Evolutionary conservation across 2,329 filamentous ascomycete genomes (phyloP).

Genomic region (Sarocladiaceae sp.): DNA sequence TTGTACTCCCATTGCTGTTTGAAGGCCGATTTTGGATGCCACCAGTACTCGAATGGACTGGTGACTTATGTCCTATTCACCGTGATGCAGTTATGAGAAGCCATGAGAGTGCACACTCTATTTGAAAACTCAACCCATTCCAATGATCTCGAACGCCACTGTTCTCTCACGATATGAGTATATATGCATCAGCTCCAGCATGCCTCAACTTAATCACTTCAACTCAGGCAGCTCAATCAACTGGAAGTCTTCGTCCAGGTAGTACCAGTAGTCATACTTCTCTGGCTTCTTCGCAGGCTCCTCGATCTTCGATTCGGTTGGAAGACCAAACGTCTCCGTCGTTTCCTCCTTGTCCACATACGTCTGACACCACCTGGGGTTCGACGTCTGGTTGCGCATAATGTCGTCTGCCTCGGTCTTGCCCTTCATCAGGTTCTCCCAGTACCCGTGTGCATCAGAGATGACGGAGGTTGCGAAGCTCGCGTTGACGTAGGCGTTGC

Average conservation of each 20-base stretch:
- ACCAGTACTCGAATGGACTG: too few species aligned
- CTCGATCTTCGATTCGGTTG: slow-evolving; percentile 21
- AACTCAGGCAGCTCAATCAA: slow-evolving; percentile 20
- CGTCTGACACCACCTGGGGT: slow-evolving; percentile 22
- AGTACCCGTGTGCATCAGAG: slow-evolving; percentile 30
- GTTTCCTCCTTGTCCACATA: slow-evolving; percentile 26
- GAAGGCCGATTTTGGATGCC: too few species aligned
- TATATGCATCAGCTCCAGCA: too few species aligned
- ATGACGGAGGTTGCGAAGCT: slow-evolving; percentile 24
- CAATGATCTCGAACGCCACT: too few species aligned
- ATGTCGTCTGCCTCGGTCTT: slow-evolving; percentile 31
- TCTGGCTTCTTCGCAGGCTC: slow-evolving; percentile 23
- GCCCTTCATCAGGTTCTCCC: slow-evolving; percentile 32
- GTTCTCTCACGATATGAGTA: too few species aligned
- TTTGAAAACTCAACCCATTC: too few species aligned
- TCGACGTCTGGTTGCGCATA: slow-evolving; percentile 31
- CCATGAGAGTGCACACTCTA: too few species aligned
- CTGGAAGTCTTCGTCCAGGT: slow-evolving; percentile 26
- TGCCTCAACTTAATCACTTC: too few species aligned
- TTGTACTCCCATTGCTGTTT: too few species aligned
- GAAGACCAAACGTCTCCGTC: slow-evolving; percentile 24
- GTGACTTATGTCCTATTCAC: too few species aligned
- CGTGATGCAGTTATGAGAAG: too few species aligned
- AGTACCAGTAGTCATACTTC: slow-evolving; percentile 31
- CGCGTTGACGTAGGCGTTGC: slow-evolving; percentile 28